These are phyloP conservation scores for Naegleria lovaniensis DNA, from an alignment of 208 protist genomes.

Conservation along the genomic window DNA sequence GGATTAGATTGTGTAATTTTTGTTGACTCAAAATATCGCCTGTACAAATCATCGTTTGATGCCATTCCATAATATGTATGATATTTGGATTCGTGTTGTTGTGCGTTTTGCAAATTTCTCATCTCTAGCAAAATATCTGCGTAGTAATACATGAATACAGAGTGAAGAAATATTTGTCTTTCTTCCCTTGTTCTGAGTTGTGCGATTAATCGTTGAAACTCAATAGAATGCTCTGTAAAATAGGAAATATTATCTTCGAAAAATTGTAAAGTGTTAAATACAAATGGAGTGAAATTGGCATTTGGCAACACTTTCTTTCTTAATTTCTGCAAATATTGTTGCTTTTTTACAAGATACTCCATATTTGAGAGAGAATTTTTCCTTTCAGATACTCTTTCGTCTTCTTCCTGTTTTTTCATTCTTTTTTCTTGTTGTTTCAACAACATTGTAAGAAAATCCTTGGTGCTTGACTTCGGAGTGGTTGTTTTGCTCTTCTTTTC, in stretches of 20 bases:
- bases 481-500: not conserved
- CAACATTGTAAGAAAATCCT: not conserved
- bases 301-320: not conserved
- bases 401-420: not conserved
- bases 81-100: not conserved
- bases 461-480: not conserved
- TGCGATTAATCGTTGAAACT: constrained; percentile 18
- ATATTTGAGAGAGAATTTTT: not conserved
- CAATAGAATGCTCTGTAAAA: constrained; percentile 19
- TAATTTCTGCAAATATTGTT: not conserved
- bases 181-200: constrained; percentile 14
- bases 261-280: not conserved
- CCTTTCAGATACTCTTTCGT: not conserved
- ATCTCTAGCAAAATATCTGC: not conserved
- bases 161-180: constrained; percentile 11
- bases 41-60: not conserved
- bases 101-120: not conserved
- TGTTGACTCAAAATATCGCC: not conserved
- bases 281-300: not conserved
- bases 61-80: not conserved
- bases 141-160: constrained; percentile 27
- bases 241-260: constrained; percentile 9
- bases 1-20: not conserved
- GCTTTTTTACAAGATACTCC: not conserved
- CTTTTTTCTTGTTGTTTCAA: not conserved